Conservation (phyloP, 495 filamentous ascomycete genomes). For the Trichoderma reesei region DNA sequence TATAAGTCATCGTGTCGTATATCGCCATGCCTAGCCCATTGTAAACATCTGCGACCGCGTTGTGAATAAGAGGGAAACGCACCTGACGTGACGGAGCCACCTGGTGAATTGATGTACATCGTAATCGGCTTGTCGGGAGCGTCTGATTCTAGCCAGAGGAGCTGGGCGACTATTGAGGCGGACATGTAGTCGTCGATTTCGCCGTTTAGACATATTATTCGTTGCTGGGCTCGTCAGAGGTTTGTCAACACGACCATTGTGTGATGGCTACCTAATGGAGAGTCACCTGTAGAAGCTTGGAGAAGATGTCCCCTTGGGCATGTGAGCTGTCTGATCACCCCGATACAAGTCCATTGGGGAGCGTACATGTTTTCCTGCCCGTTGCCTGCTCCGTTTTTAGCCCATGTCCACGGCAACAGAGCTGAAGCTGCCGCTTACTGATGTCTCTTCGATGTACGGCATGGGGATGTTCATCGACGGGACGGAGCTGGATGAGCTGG, state of each 20-base stretch:
- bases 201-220: slow-evolving; percentile 92
- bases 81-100: slow-evolving; percentile 87
- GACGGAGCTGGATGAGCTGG: neutral
- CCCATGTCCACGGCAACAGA: neutral
- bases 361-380: slow-evolving; percentile 81
- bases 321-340: slow-evolving; percentile 17
- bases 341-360: slow-evolving; percentile 13
- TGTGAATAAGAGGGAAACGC: neutral
- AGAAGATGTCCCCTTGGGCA: slow-evolving; percentile 69
- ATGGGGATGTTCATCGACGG: slow-evolving; percentile 43
- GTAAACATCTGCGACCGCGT: neutral
- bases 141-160: slow-evolving; percentile 96
- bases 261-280: slow-evolving; percentile 1
- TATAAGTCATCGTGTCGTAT: slow-evolving; percentile 99
- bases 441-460: slow-evolving; percentile 67
- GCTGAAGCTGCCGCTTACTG: slow-evolving; percentile 46
- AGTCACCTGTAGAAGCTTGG: slow-evolving; percentile 60
- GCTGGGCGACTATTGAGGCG: slow-evolving; percentile 85
- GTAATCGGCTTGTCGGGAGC: slow-evolving; percentile 87
- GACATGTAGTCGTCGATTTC: slow-evolving; percentile 80
- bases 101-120: slow-evolving; percentile 95
- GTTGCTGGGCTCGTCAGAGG: slow-evolving; percentile 49
- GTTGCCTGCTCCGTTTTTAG: slow-evolving; percentile 51
- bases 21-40: slow-evolving; percentile 63
- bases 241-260: neutral